phyloP scores from a whole-genome alignment of 1,284 basidiomycete species.

The Fomitopsis betulina region DNA sequence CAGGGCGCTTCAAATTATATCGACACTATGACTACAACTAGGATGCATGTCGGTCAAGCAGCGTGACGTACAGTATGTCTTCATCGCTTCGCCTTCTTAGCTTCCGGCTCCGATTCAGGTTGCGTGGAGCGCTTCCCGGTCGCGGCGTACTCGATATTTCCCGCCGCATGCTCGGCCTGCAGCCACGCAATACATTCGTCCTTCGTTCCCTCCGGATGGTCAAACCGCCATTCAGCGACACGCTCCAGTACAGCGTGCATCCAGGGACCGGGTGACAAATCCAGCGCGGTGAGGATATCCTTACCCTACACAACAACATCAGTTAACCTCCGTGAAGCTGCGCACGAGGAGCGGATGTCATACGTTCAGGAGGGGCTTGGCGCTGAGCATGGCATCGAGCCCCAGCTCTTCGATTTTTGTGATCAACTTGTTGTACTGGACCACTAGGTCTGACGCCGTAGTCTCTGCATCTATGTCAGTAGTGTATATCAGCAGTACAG shows the following conservation, averaged over 20 bases:
- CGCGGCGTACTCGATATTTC: slow-evolving; percentile 34
- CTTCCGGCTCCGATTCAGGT: slow-evolving; percentile 22
- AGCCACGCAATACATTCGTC: slow-evolving; percentile 74
- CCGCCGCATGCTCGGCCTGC: slow-evolving; percentile 42
- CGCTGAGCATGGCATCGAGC: slow-evolving; percentile 58
- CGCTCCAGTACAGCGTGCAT: slow-evolving; percentile 57
- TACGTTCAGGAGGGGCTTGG: slow-evolving; percentile 74
- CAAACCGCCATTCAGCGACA: slow-evolving; percentile 81
- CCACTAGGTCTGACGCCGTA: slow-evolving; percentile 41
- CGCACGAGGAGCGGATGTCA: background rate
- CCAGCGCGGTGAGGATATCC: slow-evolving; percentile 55
- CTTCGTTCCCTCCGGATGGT: slow-evolving; percentile 60
- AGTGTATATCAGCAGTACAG: no score
- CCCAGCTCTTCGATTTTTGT: slow-evolving; percentile 57
- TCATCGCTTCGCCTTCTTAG: slow-evolving; percentile 39
- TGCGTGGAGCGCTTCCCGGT: slow-evolving; percentile 21
- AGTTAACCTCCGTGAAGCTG: background rate
- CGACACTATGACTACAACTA: background rate
- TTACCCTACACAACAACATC: slow-evolving; percentile 55
- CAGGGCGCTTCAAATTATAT: slow-evolving; percentile 2
- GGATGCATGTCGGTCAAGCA: no score
- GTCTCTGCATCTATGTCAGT: background rate
- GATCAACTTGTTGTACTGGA: slow-evolving; percentile 65
- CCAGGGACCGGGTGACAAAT: slow-evolving; percentile 64
- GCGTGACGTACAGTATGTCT: no score